Evolutionary conservation across 352 stramenopile species (phyloP), one percentile per base, ranked within the genome.

Genomic region (Pseudoperonospora humuli): DNA sequence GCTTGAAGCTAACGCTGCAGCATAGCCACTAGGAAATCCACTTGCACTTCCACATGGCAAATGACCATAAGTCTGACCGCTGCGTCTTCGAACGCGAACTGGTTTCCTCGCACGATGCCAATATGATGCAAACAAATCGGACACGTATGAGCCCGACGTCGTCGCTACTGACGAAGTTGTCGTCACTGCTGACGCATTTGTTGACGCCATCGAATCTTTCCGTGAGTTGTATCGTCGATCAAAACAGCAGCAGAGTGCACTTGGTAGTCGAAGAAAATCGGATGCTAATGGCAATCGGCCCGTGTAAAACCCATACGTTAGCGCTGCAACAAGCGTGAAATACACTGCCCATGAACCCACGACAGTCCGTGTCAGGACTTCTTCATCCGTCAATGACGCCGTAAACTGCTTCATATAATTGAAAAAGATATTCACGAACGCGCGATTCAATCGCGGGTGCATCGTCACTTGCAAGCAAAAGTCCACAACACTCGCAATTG

Each of bases 391-490:
- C 13, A 86, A 39, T 26, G 67, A 78, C 0, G 64, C 74, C 7
- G 67, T 74, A 43, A 86, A 80, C 42, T 84, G 68, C 19, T 55
- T 58, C 37, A 70, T 69, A 51, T 86, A 82, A 39, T 77, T 80
- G 25, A 80, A 51, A 40, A 86, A 84, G 32, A 82, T 71, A 27
- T 75, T 56, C 7, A 86, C 74, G 37, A 81, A 81, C 15, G 74
- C 70, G 29, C 74, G 74, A 47, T 82, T 81, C 10, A 86, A 35
- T 21, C 74, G 50, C 24, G 74, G 74, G 33, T 86, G 74, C 66
- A 86, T 69, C 24, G 74, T 77, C 38, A 84, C 67, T 20, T 84
- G 74, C 4, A 86, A 51, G 34, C 70, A 84, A 54, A 86, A 84
- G 48, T 86, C 74, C 14, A 67, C 74, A 9, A 86, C 71, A 47